A percentile compares a stretch with the other conserved stretches of the same genome.
These are phyloP conservation scores for Metschnikowia dekortorum DNA, from an alignment of 805 yeast species.

Conservation along the genomic window DNA sequence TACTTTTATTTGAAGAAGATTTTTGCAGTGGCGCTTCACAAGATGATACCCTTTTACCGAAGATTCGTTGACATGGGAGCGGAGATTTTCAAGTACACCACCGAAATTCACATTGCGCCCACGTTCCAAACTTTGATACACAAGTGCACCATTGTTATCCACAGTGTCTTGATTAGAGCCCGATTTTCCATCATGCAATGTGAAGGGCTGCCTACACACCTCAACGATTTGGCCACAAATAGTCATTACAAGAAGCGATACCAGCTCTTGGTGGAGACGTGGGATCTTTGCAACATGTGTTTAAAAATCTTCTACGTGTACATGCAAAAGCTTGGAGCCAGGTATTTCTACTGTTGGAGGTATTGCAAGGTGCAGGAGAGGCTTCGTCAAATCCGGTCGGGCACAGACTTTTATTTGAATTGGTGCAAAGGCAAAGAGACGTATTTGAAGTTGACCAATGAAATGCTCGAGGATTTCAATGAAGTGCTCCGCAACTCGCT, in stretches of 20 bases:
- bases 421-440: conserved; percentile 16
- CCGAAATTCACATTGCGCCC: conserved; percentile 16
- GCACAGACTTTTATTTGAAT: conserved; percentile 13
- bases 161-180: conserved; percentile 10
- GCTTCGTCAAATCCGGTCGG: conserved; percentile 9
- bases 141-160: conserved; percentile 14
- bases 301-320: conserved; percentile 8
- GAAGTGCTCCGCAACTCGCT: conserved; percentile 7
- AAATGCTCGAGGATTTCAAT: conserved; percentile 15
- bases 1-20: conserved; percentile 36
- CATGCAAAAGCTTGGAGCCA: conserved; percentile 12
- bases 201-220: conserved; percentile 10
- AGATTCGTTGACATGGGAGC: conserved; percentile 10
- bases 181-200: conserved; percentile 12
- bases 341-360: conserved; percentile 20
- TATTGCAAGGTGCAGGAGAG: conserved; percentile 15
- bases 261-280: conserved; percentile 11
- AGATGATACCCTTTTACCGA: conserved; percentile 19
- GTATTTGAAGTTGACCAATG: conserved; percentile 9
- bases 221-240: conserved; percentile 2
- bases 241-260: conserved; percentile 9
- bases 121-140: conserved; percentile 15
- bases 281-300: conserved; percentile 11
- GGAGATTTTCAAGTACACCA: conserved; percentile 8
- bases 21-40: conserved; percentile 19